phyloP scores from a whole-genome alignment of 2,329 filamentous ascomycete genomes.

The Sarocladium oryzae region DNA sequence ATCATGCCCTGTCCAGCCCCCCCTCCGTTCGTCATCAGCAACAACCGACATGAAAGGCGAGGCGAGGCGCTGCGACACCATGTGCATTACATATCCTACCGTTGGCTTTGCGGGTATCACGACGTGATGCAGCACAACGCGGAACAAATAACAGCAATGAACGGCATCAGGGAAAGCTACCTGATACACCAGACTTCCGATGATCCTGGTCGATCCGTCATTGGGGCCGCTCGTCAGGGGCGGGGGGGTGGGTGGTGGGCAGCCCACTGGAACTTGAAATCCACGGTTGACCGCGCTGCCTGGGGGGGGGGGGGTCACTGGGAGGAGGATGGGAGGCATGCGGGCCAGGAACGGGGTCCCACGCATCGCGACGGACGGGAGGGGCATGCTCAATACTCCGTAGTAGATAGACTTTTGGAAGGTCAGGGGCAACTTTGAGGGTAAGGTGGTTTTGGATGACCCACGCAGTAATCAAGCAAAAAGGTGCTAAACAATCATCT shows the following conservation, averaged over 20 bases:
- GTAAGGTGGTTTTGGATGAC: background rate
- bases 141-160: background rate
- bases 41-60: too few relatives aligned
- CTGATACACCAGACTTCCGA: constrained; percentile 6
- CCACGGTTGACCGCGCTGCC: background rate
- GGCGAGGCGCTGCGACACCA: too few relatives aligned
- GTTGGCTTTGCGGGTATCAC: background rate
- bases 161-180: background rate
- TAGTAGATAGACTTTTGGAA: constrained; percentile 1
- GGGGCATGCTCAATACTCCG: too few relatives aligned
- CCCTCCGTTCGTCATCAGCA: too few relatives aligned
- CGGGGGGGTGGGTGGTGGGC: too few relatives aligned
- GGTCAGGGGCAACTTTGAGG: background rate
- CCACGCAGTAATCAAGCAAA: background rate
- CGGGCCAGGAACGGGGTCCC: constrained; percentile 6
- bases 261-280: constrained; percentile 1
- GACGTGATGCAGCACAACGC: background rate
- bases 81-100: background rate
- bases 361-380: constrained; percentile 1
- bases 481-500: background rate
- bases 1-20: background rate
- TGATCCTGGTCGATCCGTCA: background rate
- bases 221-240: background rate
- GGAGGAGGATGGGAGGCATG: constrained; percentile 4
- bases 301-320: background rate